phyloP scores from a whole-genome alignment of 805 yeast species.

The Phaffomyces thermotolerans region DNA sequence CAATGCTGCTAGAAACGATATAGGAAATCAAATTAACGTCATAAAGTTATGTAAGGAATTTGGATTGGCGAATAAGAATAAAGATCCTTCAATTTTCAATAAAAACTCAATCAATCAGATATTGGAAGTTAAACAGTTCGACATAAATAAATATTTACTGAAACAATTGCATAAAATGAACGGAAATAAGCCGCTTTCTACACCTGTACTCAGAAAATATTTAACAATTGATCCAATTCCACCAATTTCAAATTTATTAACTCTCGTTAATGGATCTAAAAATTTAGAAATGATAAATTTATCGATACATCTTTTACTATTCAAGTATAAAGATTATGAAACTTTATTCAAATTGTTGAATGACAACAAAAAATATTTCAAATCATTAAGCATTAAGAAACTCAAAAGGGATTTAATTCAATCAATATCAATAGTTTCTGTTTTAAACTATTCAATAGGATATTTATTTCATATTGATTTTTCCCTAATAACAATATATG shows the following conservation, averaged over 20 bases:
- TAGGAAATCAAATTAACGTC: slow-evolving; percentile 1
- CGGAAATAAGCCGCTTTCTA: not conserved
- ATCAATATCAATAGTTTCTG: not conserved
- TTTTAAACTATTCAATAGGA: not conserved
- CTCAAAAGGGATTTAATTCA: not conserved
- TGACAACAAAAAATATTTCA: not conserved
- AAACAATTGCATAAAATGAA: not conserved
- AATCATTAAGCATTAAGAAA: not conserved
- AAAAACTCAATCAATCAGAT: slow-evolving; percentile 1
- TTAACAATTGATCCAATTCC: slow-evolving; percentile 3
- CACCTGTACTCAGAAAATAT: not conserved
- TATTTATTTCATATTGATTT: not conserved
- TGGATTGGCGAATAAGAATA: not conserved
- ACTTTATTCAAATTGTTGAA: not conserved
- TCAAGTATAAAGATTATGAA: slow-evolving; percentile 4
- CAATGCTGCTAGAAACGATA: not conserved
- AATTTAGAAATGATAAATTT: not conserved
- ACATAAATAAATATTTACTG: slow-evolving; percentile 42
- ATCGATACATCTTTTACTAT: slow-evolving; percentile 2
- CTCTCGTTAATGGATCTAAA: not conserved
- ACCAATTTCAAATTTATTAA: not conserved
- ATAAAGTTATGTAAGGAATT: slow-evolving; percentile 3
- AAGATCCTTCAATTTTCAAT: not conserved
- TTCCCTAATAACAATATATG: slow-evolving; percentile 1
- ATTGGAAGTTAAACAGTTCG: slow-evolving; percentile 45